A percentile compares a stretch with the other conserved stretches of the same genome.
phyloP scores from a whole-genome alignment of 2,329 filamentous ascomycete genomes.

The Cordyceps tenuipes region DNA sequence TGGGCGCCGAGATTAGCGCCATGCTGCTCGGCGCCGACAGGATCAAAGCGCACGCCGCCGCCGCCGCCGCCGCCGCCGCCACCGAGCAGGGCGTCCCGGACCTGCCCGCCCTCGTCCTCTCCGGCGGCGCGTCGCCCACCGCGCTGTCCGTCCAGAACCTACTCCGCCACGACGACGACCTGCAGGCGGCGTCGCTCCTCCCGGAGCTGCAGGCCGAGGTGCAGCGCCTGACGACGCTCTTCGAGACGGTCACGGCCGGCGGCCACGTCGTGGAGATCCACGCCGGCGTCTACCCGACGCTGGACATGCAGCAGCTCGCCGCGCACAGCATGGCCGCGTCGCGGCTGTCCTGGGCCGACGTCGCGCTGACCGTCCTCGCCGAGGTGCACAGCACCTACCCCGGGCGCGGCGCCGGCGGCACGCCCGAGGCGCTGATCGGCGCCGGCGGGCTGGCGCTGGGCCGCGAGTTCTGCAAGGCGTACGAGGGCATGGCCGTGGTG shows the following conservation, averaged over 20 bases:
- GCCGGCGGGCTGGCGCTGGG: slow-evolving; percentile 63
- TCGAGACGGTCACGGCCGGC: slow-evolving; percentile 22
- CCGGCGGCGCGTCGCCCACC: slow-evolving; percentile 70
- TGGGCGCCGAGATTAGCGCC: slow-evolving; percentile 23
- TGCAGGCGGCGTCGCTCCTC: slow-evolving; percentile 1
- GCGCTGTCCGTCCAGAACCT: slow-evolving; percentile 30
- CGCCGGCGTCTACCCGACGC: slow-evolving; percentile 65
- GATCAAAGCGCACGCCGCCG: slow-evolving; percentile 13
- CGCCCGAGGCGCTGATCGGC: slow-evolving; percentile 58
- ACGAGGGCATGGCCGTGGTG: slow-evolving; percentile 63
- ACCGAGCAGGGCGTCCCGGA: slow-evolving; percentile 12
- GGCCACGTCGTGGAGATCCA: slow-evolving; percentile 57
- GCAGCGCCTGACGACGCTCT: slow-evolving; percentile 15
- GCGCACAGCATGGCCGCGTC: slow-evolving; percentile 48
- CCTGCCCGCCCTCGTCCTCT: slow-evolving; percentile 35
- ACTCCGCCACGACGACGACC: slow-evolving; percentile 8
- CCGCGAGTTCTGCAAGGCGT: slow-evolving; percentile 64
- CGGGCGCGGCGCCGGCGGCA: slow-evolving; percentile 38
- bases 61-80: slow-evolving; percentile 12
- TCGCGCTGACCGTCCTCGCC: slow-evolving; percentile 61
- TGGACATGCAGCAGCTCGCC: slow-evolving; percentile 73
- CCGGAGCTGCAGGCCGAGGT: slow-evolving; percentile 17
- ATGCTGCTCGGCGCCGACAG: slow-evolving; percentile 20
- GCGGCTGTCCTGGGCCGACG: slow-evolving; percentile 41
- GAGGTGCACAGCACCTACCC: slow-evolving; percentile 65